A percentile compares a stretch with the other conserved stretches of the same genome.
Evolutionary conservation across 345 rosid species (phyloP).

Genomic region (Eucalyptus tenuipes): DNA sequence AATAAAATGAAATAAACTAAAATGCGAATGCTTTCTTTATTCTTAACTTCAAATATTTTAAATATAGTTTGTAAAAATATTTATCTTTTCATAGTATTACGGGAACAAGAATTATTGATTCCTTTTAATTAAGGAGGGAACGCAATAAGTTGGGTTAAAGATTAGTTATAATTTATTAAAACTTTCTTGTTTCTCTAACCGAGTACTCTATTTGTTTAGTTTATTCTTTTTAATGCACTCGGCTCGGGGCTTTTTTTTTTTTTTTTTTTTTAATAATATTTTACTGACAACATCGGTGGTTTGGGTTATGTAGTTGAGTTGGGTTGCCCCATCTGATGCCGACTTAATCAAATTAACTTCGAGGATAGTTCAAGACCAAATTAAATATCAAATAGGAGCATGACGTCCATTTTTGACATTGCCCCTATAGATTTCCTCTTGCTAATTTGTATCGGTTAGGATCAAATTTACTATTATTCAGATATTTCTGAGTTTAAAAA

Average conservation of each 20-base stretch:
- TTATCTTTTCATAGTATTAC: background rate
- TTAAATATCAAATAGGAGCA: background rate
- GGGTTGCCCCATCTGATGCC: background rate
- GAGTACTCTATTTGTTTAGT: background rate
- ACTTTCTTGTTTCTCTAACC: background rate
- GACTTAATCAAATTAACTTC: background rate
- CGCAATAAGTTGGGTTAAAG: background rate
- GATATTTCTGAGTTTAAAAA: background rate
- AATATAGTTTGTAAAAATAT: background rate
- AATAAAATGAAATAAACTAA: background rate
- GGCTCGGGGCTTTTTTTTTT: accelerated
- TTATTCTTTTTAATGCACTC: background rate
- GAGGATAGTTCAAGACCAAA: background rate
- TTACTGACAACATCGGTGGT: background rate
- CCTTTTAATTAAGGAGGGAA: background rate
- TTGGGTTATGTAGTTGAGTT: background rate
- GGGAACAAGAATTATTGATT: background rate
- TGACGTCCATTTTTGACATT: background rate
- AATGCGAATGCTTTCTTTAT: background rate
- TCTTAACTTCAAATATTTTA: background rate
- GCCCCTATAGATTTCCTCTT: background rate
- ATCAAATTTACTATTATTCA: background rate
- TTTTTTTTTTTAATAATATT: background rate
- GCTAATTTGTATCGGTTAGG: background rate
- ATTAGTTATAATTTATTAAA: background rate